Evolutionary conservation across 305 asterid genomes (phyloP), one percentile per base, ranked within the genome.

Genomic region (Plantago coronopus): DNA sequence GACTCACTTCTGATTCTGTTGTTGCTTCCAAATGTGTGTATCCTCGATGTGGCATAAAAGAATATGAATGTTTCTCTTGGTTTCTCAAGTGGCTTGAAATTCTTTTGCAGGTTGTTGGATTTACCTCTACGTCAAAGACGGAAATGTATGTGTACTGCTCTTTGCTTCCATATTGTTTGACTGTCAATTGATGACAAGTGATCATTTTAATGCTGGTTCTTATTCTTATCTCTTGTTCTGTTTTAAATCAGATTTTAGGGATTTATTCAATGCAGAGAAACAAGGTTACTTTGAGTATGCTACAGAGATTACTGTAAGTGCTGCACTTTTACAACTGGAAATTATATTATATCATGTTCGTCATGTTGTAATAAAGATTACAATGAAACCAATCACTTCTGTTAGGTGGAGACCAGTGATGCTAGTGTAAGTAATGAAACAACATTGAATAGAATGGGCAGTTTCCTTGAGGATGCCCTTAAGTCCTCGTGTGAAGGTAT

Each of bases 401-500:
- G 72, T 69, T 70, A 90, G 97, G 95, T 87, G 72, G 91, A 90
- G 64, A 14, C 70, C 0, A 57, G 78, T 63, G 96, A 83, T 76
- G 81, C 91, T 58, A 76, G 70, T 68, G 77, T 63, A 48, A 68
- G 78, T 65, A 81, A 83, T 65, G 96, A 87, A 77, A 81, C 76
- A 59, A 85, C 88, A 38, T 18, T 81, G 63, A 67, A 67, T 66
- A 84, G 78, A 79, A 82, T 90, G 77, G 80, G 66, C 71, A 76
- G 58, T 59, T 87, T 90, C 72, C 87, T 90, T 11, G 74, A 75
- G 34, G 83, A 73, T 38, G 97, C 96, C 69, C 67, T 87, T 48
- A 67, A 53, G 62, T 81, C 89, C 49, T 88, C 94, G 18, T 87
- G 96, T 74, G 97, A 90, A 85, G 97, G 97, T 73, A 70, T 90